Conservation (phyloP, 345 rosid species). For the Acer yangbiense region DNA sequence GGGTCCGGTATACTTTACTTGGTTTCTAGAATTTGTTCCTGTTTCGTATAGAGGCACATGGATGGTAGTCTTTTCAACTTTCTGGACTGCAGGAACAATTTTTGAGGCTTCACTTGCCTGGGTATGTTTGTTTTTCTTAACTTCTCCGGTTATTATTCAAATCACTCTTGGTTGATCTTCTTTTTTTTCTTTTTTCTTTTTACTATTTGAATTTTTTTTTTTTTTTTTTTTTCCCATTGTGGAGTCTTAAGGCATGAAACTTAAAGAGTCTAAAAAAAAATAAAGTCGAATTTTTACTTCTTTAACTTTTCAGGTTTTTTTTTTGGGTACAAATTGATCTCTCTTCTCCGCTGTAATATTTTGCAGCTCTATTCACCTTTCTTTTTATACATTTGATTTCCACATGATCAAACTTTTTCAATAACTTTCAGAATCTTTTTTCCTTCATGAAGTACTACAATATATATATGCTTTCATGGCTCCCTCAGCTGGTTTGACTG, state of each 20-base stretch:
- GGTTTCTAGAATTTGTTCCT: constrained; percentile 65
- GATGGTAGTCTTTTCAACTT: constrained; percentile 59
- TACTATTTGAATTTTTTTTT: background rate
- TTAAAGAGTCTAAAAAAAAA: too few relatives aligned
- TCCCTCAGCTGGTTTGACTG: too few relatives aligned
- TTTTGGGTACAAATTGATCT: too few relatives aligned
- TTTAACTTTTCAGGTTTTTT: too few relatives aligned
- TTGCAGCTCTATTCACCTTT: too few relatives aligned
- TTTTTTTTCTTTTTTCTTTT: background rate
- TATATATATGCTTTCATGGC: too few relatives aligned
- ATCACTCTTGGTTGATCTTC: background rate
- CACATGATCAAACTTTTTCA: too few relatives aligned
- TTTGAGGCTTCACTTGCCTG: constrained; percentile 61
- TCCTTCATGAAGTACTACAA: too few relatives aligned
- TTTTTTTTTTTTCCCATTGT: background rate
- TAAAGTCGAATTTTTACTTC: too few relatives aligned
- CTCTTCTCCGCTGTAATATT: too few relatives aligned
- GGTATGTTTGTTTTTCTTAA: constrained; percentile 33
- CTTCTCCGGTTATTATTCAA: background rate
- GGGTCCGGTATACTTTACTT: constrained; percentile 52
- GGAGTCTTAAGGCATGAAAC: background rate
- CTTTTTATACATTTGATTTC: too few relatives aligned
- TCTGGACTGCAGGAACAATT: constrained; percentile 60
- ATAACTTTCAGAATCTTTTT: too few relatives aligned
- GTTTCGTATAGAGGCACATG: constrained; percentile 54